phyloP scores from a whole-genome alignment of 176 grass and related monocot genomes.

The Juncus inflexus region DNA sequence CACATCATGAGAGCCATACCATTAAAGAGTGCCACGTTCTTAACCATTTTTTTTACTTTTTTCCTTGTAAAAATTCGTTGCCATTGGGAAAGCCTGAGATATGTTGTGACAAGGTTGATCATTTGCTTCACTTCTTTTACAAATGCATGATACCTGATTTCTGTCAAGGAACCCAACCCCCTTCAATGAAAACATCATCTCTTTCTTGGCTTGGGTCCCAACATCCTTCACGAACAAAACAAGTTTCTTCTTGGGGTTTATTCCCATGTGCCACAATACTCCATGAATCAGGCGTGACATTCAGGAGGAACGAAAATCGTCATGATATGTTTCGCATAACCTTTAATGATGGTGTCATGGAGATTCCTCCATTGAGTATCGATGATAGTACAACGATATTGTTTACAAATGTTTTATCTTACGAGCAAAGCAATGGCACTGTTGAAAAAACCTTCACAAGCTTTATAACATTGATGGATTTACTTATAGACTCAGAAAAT shows the following conservation, averaged over 20 bases:
- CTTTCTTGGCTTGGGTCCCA: no score
- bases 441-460: neutral
- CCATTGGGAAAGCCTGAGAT: neutral
- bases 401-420: conserved; percentile 35
- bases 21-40: no score
- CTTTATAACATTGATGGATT: conserved; percentile 17
- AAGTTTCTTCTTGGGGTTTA: neutral
- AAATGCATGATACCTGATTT: neutral
- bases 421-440: conserved; percentile 29
- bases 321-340: conserved; percentile 13
- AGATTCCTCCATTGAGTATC: conserved; percentile 39
- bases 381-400: conserved; percentile 4
- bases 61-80: no score
- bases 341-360: neutral
- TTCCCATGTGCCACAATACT: conserved; percentile 27
- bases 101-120: conserved; percentile 3
- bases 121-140: conserved; percentile 25
- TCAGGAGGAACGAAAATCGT: conserved; percentile 20
- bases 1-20: no score
- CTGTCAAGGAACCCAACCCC: neutral
- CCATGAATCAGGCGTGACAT: conserved; percentile 15
- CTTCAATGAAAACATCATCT: neutral
- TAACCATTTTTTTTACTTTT: no score
- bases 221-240: no score
- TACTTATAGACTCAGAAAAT: conserved; percentile 10